Base-by-base conservation (phyloP, 2,329 filamentous ascomycete species). In the Apiospora marii region DNA sequence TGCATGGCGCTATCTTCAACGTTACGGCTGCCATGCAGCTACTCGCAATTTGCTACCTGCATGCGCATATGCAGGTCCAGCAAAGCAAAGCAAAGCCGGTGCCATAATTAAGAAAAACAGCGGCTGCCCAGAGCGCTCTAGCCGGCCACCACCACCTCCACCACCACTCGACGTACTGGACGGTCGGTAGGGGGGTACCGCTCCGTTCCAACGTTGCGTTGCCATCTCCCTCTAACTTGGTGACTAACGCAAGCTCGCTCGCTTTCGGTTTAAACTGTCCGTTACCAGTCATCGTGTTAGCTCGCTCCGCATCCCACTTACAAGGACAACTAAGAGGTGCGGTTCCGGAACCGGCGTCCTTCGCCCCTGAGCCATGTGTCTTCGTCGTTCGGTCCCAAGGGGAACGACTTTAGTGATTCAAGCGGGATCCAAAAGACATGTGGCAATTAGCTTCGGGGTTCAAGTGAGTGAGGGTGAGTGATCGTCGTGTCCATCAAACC, bases 1-100 rank as follows among this genome's bases (percentile, higher is more conserved):
- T n/a, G 53, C 34, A 41, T 37, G 53, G 53, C 53, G 30, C 58
- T 64, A 64, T 64, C 58, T 41, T 64, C 58, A 64, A 64, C 58
- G 58, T 64, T 64, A 64, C 58, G 37, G 58, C 58, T 22, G 16
- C 53, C 34, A 64, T 64, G 58, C 58, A 64, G 34, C 58, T 24
- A 64, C 53, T 61, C 34, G 16, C 58, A 41, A 64, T n/a, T 64
- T 64, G n/a, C 58, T 64, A 64, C 58, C 34, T 61, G 53, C 30
- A n/a, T 49, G 8, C 37, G 7, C 46, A 64, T 64, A 64, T 64
- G 58, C 58, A 64, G 58, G 58, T 64, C 58, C 58, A 64, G 58
- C 58, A 64, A 64, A 64, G 58, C 58, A 61, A 61, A 61, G 53
- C 46, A n/a, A 30, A 30, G 16, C 27, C 24, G 27, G 58, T 41